Conservation (phyloP, 2,329 filamentous ascomycete species). For the Erysiphe neolycopersici region DNA sequence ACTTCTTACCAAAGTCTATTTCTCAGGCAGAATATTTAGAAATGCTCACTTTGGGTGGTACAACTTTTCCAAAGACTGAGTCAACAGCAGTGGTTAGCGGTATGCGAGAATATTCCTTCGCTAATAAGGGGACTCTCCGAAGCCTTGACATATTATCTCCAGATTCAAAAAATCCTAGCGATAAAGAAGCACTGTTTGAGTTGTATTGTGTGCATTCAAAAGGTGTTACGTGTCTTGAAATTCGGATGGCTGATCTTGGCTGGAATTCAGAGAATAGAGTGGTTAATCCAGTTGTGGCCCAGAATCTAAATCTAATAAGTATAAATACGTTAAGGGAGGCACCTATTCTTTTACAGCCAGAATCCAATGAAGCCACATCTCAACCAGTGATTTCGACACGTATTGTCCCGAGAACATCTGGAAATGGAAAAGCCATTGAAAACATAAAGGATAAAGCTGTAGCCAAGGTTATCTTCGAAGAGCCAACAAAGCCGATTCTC, state of each 20-base stretch:
- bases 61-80: slow-evolving; percentile 56
- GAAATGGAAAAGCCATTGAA: slow-evolving; percentile 8
- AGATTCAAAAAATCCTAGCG: slow-evolving; percentile 30
- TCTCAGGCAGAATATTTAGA: slow-evolving; percentile 74
- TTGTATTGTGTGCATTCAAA: slow-evolving; percentile 94
- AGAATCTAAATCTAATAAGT: slow-evolving; percentile 44
- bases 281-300: slow-evolving; percentile 48
- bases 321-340: slow-evolving; percentile 35
- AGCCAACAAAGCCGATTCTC: not conserved
- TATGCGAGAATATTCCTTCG: slow-evolving; percentile 82
- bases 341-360: slow-evolving; percentile 3
- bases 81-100: slow-evolving; percentile 95
- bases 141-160: slow-evolving; percentile 72
- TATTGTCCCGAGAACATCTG: slow-evolving; percentile 7
- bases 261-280: slow-evolving; percentile 85
- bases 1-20: slow-evolving; percentile 50
- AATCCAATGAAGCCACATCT: slow-evolving; percentile 3
- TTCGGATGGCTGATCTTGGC: slow-evolving; percentile 73
- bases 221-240: slow-evolving; percentile 68
- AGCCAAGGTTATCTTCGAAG: not conserved
- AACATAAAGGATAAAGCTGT: slow-evolving; percentile 4
- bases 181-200: slow-evolving; percentile 63
- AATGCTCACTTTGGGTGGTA: slow-evolving; percentile 45
- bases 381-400: slow-evolving; percentile 8
- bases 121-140: slow-evolving; percentile 59